Evolutionary conservation across 192 early-diverging fungal genomes (phyloP), one percentile per base, ranked within the genome.

Genomic region (Backusella luteola): DNA sequence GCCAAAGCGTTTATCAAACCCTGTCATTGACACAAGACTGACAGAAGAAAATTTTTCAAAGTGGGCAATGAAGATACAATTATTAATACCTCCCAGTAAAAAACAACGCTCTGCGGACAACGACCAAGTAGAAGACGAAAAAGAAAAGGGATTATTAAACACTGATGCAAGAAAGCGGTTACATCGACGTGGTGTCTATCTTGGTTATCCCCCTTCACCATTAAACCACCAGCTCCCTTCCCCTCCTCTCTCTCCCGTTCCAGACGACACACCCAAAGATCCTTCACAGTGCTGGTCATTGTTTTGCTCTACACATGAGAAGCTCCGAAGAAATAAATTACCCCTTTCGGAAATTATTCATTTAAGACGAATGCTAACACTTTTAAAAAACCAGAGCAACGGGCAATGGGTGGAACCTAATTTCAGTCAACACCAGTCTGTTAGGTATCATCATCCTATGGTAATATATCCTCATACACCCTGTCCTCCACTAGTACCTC

Each of bases 321-420:
- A 59, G 23, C 53, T 59, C 53, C 53, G 53, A 59, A 59, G 53
- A 59, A 59, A 59, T 26, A 59, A 59, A 59, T 26, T 59, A 59
- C 53, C 53, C 23, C 53, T 59, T 59, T 59, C 53, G 53, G 53
- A 59, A 59, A 59, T 59, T 59, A 9, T 59, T 59, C 53, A 59
- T 59, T 59, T 59, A 59, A 21, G 21, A 12, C 53, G 53, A 59
- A 59, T 59, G 53, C 23, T 59, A 3, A 23, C 53, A 59, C 21
- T 59, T 59, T 59, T 59, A 59, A 59, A 59, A 23, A 1, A 59
- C 6, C 53, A 59, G 21, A 59, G 53, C 26, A 59, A 59, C 11
- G 53, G 23, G 26, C 53, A 59, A 59, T 59, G n/a, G 23, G 2
- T 6, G 6, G 21, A 56, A 21, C 4, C 7, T 23, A 9, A 9